phyloP scores from a whole-genome alignment of 208 protist genomes.

The Lotmaria passim region DNA sequence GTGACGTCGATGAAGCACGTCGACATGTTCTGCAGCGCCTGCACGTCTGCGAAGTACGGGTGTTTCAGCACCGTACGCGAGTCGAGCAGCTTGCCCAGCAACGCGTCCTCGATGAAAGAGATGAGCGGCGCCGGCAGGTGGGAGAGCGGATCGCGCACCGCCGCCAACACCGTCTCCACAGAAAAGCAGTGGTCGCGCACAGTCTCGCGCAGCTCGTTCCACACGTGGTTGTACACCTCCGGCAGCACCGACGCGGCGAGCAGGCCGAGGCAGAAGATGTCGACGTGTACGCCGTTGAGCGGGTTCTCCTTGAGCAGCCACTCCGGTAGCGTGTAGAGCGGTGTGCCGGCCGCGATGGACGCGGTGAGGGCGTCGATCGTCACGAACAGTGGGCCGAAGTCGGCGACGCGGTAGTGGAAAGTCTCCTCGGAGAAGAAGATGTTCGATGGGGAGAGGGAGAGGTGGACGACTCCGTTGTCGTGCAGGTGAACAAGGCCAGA shows the following conservation, averaged over 20 bases:
- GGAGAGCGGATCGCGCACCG: constrained; percentile 24
- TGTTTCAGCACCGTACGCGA: constrained; percentile 53
- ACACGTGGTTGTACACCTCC: constrained; percentile 48
- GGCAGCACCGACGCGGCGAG: constrained; percentile 68
- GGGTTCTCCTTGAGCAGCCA: constrained; percentile 43
- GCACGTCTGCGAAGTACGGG: constrained; percentile 46
- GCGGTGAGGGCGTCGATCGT: constrained; percentile 53
- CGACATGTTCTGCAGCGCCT: constrained; percentile 6
- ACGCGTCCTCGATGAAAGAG: constrained; percentile 57
- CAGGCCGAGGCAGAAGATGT: constrained; percentile 79
- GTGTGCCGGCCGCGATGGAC: constrained; percentile 25
- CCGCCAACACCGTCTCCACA: constrained; percentile 40
- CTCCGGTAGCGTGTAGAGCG: constrained; percentile 57
- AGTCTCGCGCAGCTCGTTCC: constrained; percentile 34
- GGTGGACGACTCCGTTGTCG: constrained; percentile 67
- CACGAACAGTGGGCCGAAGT: constrained; percentile 80
- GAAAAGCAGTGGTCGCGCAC: constrained; percentile 12
- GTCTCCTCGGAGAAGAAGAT: constrained; percentile 63
- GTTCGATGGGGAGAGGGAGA: constrained; percentile 69
- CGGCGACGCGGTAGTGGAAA: constrained; percentile 57
- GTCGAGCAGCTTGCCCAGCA: constrained; percentile 34
- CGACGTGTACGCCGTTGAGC: constrained; percentile 44
- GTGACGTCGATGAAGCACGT: constrained; percentile 45
- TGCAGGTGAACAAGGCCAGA: constrained; percentile 67
- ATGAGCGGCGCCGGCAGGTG: constrained; percentile 40